Conservation (phyloP, 805 yeast species). For the Wickerhamiella dianesei region DNA sequence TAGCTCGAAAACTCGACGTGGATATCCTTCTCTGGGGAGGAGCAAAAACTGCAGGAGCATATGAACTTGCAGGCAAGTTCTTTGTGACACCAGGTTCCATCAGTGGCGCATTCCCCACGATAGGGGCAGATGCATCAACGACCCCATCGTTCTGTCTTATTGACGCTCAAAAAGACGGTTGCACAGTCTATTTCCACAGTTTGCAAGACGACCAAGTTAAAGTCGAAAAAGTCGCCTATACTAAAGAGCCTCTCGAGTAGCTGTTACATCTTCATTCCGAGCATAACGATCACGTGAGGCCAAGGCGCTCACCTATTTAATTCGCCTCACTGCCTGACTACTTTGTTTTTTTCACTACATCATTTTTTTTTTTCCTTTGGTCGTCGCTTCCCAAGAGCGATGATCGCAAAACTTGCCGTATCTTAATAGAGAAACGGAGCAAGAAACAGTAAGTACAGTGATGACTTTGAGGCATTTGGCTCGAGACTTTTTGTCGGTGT, state of each 20-base stretch:
- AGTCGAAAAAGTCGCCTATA: constrained; percentile 72
- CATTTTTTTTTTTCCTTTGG: background rate
- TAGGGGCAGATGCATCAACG: constrained; percentile 45
- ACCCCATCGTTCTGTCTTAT: constrained; percentile 50
- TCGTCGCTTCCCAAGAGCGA: background rate
- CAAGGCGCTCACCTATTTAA: background rate
- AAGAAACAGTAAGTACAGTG: constrained; percentile 34
- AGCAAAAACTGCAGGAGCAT: constrained; percentile 84
- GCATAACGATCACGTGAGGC: background rate
- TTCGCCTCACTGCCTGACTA: background rate
- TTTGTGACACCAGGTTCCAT: constrained; percentile 96
- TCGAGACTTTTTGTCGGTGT: constrained; percentile 94
- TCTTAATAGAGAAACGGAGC: no score
- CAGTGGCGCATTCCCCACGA: constrained; percentile 74
- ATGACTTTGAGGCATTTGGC: constrained; percentile 99
- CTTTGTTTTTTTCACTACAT: background rate
- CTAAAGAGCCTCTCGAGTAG: constrained; percentile 30
- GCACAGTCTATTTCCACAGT: constrained; percentile 78
- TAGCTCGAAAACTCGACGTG: constrained; percentile 84
- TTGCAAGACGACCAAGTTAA: constrained; percentile 68
- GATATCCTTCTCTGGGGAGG: constrained; percentile 90
- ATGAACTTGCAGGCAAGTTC: constrained; percentile 80
- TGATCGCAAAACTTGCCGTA: no score
- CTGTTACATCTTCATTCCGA: background rate
- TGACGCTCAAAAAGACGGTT: constrained; percentile 67